Evolutionary conservation across 169 alveolate genomes (phyloP).

Genomic region (Eimeria brunetti): DNA sequence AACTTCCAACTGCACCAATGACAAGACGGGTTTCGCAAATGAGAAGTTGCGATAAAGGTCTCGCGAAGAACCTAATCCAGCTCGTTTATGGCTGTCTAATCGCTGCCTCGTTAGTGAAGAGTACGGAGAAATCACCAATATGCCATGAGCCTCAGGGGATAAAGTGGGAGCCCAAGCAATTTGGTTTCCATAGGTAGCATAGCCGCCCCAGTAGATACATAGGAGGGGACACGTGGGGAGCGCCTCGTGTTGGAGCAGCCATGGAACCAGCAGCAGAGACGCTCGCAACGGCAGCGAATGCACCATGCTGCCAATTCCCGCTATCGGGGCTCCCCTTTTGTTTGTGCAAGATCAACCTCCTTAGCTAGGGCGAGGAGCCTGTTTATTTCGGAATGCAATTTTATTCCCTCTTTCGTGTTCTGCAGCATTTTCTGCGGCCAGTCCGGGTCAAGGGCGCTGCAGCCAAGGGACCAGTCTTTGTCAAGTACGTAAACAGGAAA

Average conservation of each 20-base stretch:
- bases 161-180: neutral
- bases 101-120: neutral
- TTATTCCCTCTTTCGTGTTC: conserved; percentile 44
- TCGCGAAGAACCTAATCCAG: neutral
- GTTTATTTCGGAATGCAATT: conserved; percentile 30
- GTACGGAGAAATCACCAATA: neutral
- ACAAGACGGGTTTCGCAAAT: neutral
- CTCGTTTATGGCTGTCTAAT: neutral
- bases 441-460: conserved; percentile 33
- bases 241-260: conserved; percentile 5
- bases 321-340: neutral
- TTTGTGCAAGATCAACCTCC: conserved; percentile 27
- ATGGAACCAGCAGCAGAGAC: neutral
- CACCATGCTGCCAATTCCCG: neutral
- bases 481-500: conserved; percentile 37
- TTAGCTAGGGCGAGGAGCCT: conserved; percentile 33
- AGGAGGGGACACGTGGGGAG: neutral
- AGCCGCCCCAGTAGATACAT: neutral
- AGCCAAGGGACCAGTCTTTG: conserved; percentile 50
- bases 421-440: conserved; percentile 59
- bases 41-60: neutral
- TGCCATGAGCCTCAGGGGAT: neutral
- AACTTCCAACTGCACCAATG: neutral
- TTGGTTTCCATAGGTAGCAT: neutral
- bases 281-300: neutral